Evolutionary conservation across 306 rosid genomes (phyloP), one percentile per base, ranked within the genome.

Genomic region (Myrica gale): DNA sequence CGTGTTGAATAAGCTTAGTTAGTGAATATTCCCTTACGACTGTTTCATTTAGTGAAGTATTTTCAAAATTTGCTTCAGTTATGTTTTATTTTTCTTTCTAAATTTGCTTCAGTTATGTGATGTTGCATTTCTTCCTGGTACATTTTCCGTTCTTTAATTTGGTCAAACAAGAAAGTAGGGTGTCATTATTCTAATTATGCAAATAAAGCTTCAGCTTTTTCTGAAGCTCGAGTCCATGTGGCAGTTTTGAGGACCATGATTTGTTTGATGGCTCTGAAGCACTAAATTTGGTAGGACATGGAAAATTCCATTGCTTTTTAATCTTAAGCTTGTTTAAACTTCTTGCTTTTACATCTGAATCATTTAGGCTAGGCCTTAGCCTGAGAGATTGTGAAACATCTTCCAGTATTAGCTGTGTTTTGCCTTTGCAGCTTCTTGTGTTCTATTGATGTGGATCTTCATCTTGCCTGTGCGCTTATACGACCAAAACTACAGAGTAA

Each of bases 1-100:
- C 84, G 71, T 78, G 16, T 77, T 76, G 70, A 79, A 73, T 84
- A 73, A 75, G 75, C 74, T 67, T 68, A 71, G 74, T 63, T 55
- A 56, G 61, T 77, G 62, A 32, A 32, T 32, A 32, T 74, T 16
- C 61, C 62, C 69, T 43, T 56, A 68, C 43, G 20, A 12, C 42
- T 60, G 39, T 71, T 74, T 1, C 55, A 66, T 74, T 74, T 17
- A 56, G 78, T n/a, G 44, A 62, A 60, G 76, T 75, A 53, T 68
- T 50, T 56, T 79, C 39, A 19, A 21, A 68, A 10, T 74, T 55
- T 78, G 58, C 75, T 44, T 58, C 72, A 32, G 37, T 32, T 32
- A 32, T 80, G 63, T 77, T 23, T 1, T 23, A 0, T 23, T 1
- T 23, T 23, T 23, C 26, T 50, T 56, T 79, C 39, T 16, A 21